A percentile compares a stretch with the other conserved stretches of the same genome.
phyloP scores from a whole-genome alignment of 139 green algal genomes.

The Micractinium conductrix region DNA sequence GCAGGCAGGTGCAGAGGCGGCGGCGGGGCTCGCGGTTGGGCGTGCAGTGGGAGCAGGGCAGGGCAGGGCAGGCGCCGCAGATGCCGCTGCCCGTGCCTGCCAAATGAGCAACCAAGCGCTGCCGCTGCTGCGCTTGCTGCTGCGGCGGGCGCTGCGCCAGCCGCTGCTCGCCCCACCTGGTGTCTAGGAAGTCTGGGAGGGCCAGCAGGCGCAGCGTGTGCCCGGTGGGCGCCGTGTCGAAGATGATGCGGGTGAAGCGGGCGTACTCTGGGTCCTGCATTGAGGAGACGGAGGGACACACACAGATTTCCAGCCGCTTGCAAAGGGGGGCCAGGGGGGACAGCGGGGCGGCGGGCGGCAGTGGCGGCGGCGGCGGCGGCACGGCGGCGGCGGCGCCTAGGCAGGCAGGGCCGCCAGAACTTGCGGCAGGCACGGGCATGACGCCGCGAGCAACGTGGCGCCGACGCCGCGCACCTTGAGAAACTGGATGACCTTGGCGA shows the following conservation, averaged over 20 bases:
- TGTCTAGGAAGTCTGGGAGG: constrained; percentile 96
- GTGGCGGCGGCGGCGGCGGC: too few relatives aligned
- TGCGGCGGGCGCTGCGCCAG: too few relatives aligned
- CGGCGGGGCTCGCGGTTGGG: too few relatives aligned
- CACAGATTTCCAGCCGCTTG: neutral
- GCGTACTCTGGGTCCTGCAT: constrained; percentile 83
- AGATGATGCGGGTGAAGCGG: constrained; percentile 94
- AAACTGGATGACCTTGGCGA: constrained; percentile 81
- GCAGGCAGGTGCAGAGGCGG: neutral
- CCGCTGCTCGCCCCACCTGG: constrained; percentile 21
- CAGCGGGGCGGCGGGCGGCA: too few relatives aligned
- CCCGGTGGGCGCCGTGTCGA: constrained; percentile 98
- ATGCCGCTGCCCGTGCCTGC: too few relatives aligned
- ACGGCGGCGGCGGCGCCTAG: neutral
- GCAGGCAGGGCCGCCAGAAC: neutral
- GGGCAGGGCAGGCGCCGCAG: too few relatives aligned
- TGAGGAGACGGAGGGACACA: constrained; percentile 48
- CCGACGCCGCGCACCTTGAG: neutral
- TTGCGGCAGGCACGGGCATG: too few relatives aligned
- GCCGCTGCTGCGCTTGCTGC: too few relatives aligned
- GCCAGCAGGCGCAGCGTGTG: constrained; percentile 97
- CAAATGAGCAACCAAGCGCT: too few relatives aligned
- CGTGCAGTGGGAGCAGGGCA: too few relatives aligned
- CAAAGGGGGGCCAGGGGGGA: too few relatives aligned
- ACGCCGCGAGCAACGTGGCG: too few relatives aligned